Conservation (phyloP, 768 basidiomycete species). For the Naganishia onofrii region DNA sequence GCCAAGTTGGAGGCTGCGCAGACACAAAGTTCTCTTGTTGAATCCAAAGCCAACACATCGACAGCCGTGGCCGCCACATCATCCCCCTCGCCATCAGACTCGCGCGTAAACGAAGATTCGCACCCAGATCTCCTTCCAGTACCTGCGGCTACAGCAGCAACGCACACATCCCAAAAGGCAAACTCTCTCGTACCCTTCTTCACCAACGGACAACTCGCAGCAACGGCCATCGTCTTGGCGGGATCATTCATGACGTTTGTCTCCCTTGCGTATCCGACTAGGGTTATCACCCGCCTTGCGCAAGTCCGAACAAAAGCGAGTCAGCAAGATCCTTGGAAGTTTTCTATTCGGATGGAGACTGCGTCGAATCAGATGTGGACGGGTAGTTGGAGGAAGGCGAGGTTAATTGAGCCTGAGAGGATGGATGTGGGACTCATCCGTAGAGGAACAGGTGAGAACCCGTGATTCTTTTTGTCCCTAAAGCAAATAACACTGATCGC, state of each 20-base stretch:
- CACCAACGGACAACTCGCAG: slow-evolving; percentile 21
- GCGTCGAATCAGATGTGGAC: slow-evolving; percentile 30
- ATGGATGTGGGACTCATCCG: slow-evolving; percentile 18
- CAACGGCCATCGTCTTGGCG: slow-evolving; percentile 14
- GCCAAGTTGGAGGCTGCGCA: background rate
- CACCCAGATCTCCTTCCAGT: background rate
- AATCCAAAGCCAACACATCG: background rate
- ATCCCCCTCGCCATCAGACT: background rate
- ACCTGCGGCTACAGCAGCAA: background rate
- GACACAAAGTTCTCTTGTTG: background rate
- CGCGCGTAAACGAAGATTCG: background rate
- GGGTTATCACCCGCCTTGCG: slow-evolving; percentile 23
- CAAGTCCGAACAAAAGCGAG: slow-evolving; percentile 14
- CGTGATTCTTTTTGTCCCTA: no score
- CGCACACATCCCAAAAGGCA: background rate
- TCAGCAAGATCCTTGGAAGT: background rate
- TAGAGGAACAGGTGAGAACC: slow-evolving; percentile 13
- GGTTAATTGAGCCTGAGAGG: slow-evolving; percentile 12
- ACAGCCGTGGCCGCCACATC: background rate
- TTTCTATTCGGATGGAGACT: slow-evolving; percentile 28
- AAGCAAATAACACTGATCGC: background rate
- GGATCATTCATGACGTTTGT: slow-evolving; percentile 20
- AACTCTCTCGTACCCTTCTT: slow-evolving; percentile 12
- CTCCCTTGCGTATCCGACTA: slow-evolving; percentile 23
- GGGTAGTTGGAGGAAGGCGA: slow-evolving; percentile 20